These are phyloP conservation scores for Euphrasia confusa DNA, from an alignment of 257 asterid genomes.

Conservation along the genomic window DNA sequence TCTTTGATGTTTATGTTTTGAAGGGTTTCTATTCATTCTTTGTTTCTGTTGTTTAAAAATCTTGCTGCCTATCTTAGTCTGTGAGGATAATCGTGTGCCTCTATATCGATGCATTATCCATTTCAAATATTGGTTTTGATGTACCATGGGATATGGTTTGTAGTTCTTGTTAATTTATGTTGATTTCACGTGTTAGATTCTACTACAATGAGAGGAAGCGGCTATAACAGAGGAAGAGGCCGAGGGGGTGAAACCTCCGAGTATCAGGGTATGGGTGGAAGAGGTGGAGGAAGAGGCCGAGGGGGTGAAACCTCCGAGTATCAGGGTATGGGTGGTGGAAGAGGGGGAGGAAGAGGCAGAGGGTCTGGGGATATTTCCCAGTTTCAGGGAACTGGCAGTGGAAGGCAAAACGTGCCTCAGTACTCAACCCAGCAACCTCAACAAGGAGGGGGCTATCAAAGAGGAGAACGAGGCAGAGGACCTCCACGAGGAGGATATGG, in stretches of 20 bases:
- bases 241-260: too few species aligned
- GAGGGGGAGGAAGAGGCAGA: background rate
- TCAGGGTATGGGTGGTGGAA: too few species aligned
- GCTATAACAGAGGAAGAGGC: background rate
- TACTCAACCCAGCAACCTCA: slow-evolving; percentile 33
- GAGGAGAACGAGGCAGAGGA: slow-evolving; percentile 25
- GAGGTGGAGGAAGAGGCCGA: too few species aligned
- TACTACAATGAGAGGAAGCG: slow-evolving; percentile 53
- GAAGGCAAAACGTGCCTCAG: slow-evolving; percentile 31
- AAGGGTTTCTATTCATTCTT: background rate
- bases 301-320: too few species aligned
- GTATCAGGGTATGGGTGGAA: too few species aligned
- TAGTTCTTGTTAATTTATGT: background rate
- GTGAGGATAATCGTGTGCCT: too few species aligned
- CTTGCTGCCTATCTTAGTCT: background rate
- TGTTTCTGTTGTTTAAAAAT: too few species aligned
- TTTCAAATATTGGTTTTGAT: too few species aligned
- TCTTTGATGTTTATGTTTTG: background rate
- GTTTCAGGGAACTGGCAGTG: slow-evolving; percentile 16
- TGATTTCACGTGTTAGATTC: slow-evolving; percentile 25
- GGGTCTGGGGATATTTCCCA: slow-evolving; percentile 24
- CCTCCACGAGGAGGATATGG: slow-evolving; percentile 35
- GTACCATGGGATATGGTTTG: background rate
- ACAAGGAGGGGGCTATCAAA: slow-evolving; percentile 26
- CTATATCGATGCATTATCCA: too few species aligned